Percentiles rank a stretch among this genome's conserved stretches.
phyloP scores from a whole-genome alignment of 805 yeast genomes.

The Lipomyces mesembrius region DNA sequence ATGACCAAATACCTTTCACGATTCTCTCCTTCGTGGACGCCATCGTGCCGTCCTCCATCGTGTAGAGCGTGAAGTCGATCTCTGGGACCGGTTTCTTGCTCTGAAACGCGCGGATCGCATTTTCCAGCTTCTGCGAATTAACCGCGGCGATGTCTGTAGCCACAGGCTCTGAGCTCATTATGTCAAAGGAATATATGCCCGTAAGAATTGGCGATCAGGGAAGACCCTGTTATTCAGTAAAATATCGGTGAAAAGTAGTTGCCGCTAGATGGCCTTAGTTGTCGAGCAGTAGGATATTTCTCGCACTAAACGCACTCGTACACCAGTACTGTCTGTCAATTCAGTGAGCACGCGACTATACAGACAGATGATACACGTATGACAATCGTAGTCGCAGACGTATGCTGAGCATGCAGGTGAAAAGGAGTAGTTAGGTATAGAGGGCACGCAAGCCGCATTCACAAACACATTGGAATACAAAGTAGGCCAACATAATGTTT shows the following conservation, averaged over 20 bases:
- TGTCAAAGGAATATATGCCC: neutral
- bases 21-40: slow-evolving; percentile 63
- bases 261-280: neutral
- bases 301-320: neutral
- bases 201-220: neutral
- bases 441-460: neutral
- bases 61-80: slow-evolving; percentile 53
- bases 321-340: neutral
- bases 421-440: neutral
- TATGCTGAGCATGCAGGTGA: neutral
- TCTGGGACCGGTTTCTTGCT: slow-evolving; percentile 42
- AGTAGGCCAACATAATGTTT: neutral
- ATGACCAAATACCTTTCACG: slow-evolving; percentile 44
- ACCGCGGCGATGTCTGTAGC: slow-evolving; percentile 16
- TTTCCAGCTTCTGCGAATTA: slow-evolving; percentile 42
- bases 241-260: no score
- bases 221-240: neutral
- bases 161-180: neutral
- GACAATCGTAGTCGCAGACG: neutral
- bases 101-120: slow-evolving; percentile 47
- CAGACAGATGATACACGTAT: neutral
- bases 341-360: neutral
- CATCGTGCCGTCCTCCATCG: slow-evolving; percentile 62
- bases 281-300: neutral
- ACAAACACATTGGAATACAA: neutral